phyloP scores from a whole-genome alignment of 345 rosid species.

The Populus euphratica region DNA sequence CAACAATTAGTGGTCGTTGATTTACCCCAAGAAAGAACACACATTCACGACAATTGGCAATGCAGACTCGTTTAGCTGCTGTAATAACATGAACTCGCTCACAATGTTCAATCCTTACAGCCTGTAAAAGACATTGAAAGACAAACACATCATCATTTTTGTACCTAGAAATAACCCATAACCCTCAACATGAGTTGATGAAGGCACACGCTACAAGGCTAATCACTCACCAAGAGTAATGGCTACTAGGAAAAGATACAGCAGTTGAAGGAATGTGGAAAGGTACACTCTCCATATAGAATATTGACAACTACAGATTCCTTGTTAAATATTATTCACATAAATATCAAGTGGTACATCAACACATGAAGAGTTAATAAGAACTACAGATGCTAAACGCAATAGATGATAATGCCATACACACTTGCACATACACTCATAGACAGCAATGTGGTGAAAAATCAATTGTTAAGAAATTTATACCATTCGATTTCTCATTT shows the following conservation, averaged over 20 bases:
- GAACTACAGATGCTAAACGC: not conserved
- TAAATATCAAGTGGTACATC: not conserved
- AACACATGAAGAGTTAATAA: not conserved
- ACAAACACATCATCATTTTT: not conserved
- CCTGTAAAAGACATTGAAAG: constrained; percentile 44
- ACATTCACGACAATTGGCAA: constrained; percentile 96
- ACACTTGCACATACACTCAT: not conserved
- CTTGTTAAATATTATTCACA: not conserved
- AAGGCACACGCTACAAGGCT: not conserved
- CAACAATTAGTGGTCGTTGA: constrained; percentile 94
- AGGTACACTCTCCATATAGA: not conserved
- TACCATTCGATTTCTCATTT: not conserved
- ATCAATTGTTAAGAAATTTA: not conserved
- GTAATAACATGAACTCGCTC: constrained; percentile 96
- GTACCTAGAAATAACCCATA: not conserved
- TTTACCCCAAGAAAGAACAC: constrained; percentile 96
- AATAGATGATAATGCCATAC: not conserved
- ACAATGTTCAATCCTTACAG: constrained; percentile 90
- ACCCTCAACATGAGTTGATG: not conserved
- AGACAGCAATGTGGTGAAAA: not conserved
- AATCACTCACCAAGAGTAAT: not conserved
- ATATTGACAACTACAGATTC: not conserved
- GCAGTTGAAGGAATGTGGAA: not conserved
- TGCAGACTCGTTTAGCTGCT: constrained; percentile 83
- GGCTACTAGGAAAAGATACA: not conserved